Base-by-base conservation (phyloP, 257 asterid genomes). In the Gentiana macrophylla region DNA sequence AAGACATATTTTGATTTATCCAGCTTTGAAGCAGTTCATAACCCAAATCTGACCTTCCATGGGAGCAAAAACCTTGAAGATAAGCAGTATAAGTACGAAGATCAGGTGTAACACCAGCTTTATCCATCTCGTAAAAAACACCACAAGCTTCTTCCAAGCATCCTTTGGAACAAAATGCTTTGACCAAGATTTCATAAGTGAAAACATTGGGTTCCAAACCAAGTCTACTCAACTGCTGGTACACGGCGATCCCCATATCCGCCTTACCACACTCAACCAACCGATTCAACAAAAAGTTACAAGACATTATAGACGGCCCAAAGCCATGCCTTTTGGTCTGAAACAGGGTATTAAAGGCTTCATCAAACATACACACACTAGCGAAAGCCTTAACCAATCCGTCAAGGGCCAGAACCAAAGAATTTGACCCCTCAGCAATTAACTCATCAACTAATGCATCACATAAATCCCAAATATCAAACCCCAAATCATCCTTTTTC, bases 161-260 rank as follows among this genome's bases (percentile, higher is more conserved):
- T 32, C 88, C 85, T 32, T 71, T 61, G 60, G 70, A 74, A 70
- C 86, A 75, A 55, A 68, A 74, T 2, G 85, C 98, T 74, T 86
- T 86, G 55, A 90, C 66, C 68, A 74, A 62, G 70, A 86, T 84
- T 44, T 77, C 89, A 33, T 86, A 90, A 37, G 95, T 90, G 74
- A 82, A 86, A 32, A 78, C 75, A 71, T 90, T 80, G 0, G 95
- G 94, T 49, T 49, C 72, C 58, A 79, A 63, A 33, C 80, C 93
- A 57, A 79, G 70, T 62, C 60, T 55, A 71, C 61, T 69, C 56
- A 86, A 57, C 68, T 77, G 84, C 76, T 74, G 77, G 67, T 73
- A 84, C 54, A 84, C 35, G 45, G 77, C 77, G 64, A 84, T 52
- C 2, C 80, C 79, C 57, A 49, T 55, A 50, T 84, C 98, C 49